phyloP scores from a whole-genome alignment of 1,284 basidiomycete species.

The Pascua sp. region DNA sequence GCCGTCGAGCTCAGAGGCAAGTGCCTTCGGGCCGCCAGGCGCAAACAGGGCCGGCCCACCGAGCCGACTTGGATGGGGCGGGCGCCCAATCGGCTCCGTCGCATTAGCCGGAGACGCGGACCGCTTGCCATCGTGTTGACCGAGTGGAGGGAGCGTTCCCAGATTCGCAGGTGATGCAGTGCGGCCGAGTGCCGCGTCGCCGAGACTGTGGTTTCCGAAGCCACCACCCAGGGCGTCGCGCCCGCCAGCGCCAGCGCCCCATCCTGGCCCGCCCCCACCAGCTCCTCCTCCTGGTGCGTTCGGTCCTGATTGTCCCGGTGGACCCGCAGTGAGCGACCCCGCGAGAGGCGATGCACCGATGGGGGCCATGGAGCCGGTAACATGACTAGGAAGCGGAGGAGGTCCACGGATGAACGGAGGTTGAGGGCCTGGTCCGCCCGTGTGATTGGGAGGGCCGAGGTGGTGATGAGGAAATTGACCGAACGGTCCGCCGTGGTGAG shows the following conservation, averaged over 20 bases:
- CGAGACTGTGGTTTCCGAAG: neutral
- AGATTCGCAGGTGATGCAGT: neutral
- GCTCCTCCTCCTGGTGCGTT: neutral
- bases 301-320: neutral
- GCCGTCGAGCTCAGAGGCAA: slow-evolving; percentile 3
- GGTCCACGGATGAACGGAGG: slow-evolving; percentile 9
- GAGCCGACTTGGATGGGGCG: too few species aligned
- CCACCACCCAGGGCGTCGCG: neutral
- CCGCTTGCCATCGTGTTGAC: neutral
- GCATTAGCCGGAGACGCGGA: neutral
- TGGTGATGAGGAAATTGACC: slow-evolving; percentile 31
- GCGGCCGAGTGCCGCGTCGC: neutral
- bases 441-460: slow-evolving; percentile 12
- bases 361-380: slow-evolving; percentile 16
- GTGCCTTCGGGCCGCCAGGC: neutral
- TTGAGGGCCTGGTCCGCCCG: slow-evolving; percentile 11
- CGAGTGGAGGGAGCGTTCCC: neutral
- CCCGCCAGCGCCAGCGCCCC: neutral
- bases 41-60: neutral
- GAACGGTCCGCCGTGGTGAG: slow-evolving; percentile 16
- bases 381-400: slow-evolving; percentile 15
- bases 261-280: neutral
- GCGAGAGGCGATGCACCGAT: slow-evolving; percentile 42
- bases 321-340: slow-evolving; percentile 32
- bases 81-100: too few species aligned